Conservation (phyloP, 768 basidiomycete genomes). For the Pulveroboletus sp. region DNA sequence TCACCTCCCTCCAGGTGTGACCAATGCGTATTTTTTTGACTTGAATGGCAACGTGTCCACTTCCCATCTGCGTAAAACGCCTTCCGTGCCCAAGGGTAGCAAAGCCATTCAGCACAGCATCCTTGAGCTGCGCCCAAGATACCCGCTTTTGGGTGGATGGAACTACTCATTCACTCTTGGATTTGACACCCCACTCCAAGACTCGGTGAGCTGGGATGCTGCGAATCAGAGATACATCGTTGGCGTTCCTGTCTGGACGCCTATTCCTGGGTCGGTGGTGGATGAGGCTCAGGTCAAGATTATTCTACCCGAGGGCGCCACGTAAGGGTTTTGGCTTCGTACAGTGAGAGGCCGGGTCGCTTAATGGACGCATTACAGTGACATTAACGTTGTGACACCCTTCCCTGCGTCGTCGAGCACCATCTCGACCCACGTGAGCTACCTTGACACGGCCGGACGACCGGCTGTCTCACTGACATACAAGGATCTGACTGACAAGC, state of each 20-base stretch:
- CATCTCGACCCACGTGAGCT: slow-evolving; percentile 72
- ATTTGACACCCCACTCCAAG: slow-evolving; percentile 83
- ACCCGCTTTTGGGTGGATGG: slow-evolving; percentile 95
- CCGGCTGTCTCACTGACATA: slow-evolving; percentile 75
- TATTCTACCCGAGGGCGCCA: slow-evolving; percentile 92
- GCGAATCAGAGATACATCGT: slow-evolving; percentile 64
- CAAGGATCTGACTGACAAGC: slow-evolving; percentile 70
- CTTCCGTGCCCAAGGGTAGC: slow-evolving; percentile 57
- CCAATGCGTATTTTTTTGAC: slow-evolving; percentile 86
- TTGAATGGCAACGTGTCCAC: slow-evolving; percentile 95
- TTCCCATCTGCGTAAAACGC: slow-evolving; percentile 71
- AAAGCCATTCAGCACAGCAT: slow-evolving; percentile 54
- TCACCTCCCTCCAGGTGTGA: slow-evolving; percentile 78
- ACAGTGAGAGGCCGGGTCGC: not conserved
- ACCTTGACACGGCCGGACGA: slow-evolving; percentile 89
- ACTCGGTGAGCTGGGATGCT: slow-evolving; percentile 64
- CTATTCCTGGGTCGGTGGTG: slow-evolving; percentile 74
- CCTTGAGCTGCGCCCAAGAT: slow-evolving; percentile 84
- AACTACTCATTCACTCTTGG: slow-evolving; percentile 94
- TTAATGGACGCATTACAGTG: slow-evolving; percentile 42
- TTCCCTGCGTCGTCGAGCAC: slow-evolving; percentile 66
- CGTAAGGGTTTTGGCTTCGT: slow-evolving; percentile 48
- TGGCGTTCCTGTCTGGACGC: slow-evolving; percentile 82
- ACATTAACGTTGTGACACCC: slow-evolving; percentile 71
- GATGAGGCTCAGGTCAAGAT: slow-evolving; percentile 76